These are phyloP conservation scores for Periconia macrospinosa DNA, from an alignment of 2,329 filamentous ascomycete species.

Conservation along the genomic window DNA sequence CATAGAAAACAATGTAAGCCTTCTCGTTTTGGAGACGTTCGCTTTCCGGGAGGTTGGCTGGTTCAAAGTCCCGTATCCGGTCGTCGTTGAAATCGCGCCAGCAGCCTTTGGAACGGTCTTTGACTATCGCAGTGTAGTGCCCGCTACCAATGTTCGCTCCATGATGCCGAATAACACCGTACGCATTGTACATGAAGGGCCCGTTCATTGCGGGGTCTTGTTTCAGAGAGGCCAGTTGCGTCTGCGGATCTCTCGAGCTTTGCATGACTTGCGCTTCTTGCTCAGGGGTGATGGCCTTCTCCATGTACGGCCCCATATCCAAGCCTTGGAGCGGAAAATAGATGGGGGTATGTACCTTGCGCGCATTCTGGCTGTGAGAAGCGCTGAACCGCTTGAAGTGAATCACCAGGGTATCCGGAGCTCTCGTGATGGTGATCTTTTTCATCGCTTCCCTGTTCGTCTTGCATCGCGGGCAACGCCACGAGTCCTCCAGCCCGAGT, in stretches of 20 bases:
- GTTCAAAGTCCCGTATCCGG: slow-evolving; percentile 58
- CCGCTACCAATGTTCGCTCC: slow-evolving; percentile 70
- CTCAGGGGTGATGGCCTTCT: slow-evolving; percentile 48
- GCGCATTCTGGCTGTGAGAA: slow-evolving; percentile 56
- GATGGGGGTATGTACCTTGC: slow-evolving; percentile 72
- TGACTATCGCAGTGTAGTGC: slow-evolving; percentile 74
- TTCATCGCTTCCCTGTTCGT: slow-evolving; percentile 68
- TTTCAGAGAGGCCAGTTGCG: slow-evolving; percentile 37
- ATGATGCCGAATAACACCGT: slow-evolving; percentile 78
- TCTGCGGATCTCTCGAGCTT: slow-evolving; percentile 25
- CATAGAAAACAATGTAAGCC: slow-evolving; percentile 68
- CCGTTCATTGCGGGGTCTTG: slow-evolving; percentile 48
- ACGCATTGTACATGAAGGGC: slow-evolving; percentile 80
- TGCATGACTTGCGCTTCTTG: slow-evolving; percentile 41
- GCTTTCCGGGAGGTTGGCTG: slow-evolving; percentile 51
- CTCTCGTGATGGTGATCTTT: slow-evolving; percentile 72
- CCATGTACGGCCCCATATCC: slow-evolving; percentile 63
- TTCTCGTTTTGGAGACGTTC: slow-evolving; percentile 63
- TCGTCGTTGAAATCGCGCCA: slow-evolving; percentile 66
- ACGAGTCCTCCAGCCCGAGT: slow-evolving; percentile 67
- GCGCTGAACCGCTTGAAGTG: slow-evolving; percentile 72
- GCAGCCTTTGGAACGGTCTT: slow-evolving; percentile 53
- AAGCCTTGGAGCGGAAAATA: slow-evolving; percentile 76
- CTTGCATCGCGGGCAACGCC: slow-evolving; percentile 76
- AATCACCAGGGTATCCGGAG: slow-evolving; percentile 78